Evolutionary conservation across 2,329 filamentous ascomycete species (phyloP).

Genomic region (Scleromitrula shiraiana): DNA sequence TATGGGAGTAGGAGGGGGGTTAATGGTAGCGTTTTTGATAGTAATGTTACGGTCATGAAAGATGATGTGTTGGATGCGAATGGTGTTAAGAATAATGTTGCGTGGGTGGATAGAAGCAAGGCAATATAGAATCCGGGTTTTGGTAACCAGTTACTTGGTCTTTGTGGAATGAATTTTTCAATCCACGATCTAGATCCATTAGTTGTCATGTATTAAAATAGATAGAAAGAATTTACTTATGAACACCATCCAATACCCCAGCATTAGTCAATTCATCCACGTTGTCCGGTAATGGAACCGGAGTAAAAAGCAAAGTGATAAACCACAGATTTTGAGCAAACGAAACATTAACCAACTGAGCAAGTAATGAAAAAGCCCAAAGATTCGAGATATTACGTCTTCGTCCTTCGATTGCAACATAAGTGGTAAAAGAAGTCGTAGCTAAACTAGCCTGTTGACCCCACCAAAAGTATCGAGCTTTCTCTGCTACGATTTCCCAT

Average conservation of each 20-base stretch:
- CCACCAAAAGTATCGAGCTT: constrained; percentile 52
- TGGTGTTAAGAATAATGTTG: constrained; percentile 33
- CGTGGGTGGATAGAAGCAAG: constrained; percentile 32
- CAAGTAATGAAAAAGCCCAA: constrained; percentile 50
- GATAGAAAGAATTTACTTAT: background rate
- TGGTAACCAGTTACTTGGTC: constrained; percentile 39
- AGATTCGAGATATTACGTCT: constrained; percentile 47
- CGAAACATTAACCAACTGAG: constrained; percentile 50
- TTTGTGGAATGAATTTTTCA: constrained; percentile 32
- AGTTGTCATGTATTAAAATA: background rate
- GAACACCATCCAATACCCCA: background rate
- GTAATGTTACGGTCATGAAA: constrained; percentile 31
- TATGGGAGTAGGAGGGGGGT: constrained; percentile 39
- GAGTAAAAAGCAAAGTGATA: constrained; percentile 48
- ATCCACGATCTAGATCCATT: constrained; percentile 27
- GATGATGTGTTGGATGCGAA: constrained; percentile 34
- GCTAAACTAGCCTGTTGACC: constrained; percentile 51
- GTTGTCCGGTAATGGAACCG: constrained; percentile 36
- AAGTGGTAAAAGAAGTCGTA: constrained; percentile 45
- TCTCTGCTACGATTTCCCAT: constrained; percentile 46
- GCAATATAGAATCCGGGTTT: constrained; percentile 31
- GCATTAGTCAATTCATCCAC: constrained; percentile 18
- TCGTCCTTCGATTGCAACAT: constrained; percentile 51
- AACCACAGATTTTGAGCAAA: constrained; percentile 59
- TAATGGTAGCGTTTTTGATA: constrained; percentile 35